A percentile compares a stretch with the other conserved stretches of the same genome.
phyloP scores from a whole-genome alignment of 1,139 yeast species.

The Yamadazyma spencermartinsiae region DNA sequence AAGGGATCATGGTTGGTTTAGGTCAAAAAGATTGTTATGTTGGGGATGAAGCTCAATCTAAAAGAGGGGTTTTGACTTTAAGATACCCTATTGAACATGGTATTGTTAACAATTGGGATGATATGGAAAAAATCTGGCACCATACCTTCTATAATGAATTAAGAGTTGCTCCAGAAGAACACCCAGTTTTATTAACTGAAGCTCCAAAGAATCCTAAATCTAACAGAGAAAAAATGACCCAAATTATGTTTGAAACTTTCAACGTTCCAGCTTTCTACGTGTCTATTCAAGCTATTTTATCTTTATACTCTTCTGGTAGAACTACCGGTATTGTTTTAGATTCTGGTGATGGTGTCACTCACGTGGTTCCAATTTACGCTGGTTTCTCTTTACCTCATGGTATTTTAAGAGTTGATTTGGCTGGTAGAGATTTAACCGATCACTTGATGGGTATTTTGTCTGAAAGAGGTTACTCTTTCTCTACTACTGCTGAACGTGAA shows the following conservation, averaged over 20 bases:
- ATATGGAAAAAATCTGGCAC: conserved; percentile 99
- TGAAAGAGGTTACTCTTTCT: conserved; percentile 98
- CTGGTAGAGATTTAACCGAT: conserved; percentile 99
- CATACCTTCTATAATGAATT: conserved; percentile 97
- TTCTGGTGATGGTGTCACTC: conserved; percentile 99
- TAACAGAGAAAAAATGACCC: conserved; percentile 99
- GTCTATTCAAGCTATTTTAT: conserved; percentile 96
- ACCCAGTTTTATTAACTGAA: conserved; percentile 96
- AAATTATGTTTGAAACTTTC: conserved; percentile 97
- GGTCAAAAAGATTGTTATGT: conserved; percentile 99
- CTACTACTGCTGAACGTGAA: conserved; percentile 99
- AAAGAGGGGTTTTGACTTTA: conserved; percentile 98
- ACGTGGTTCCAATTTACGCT: conserved; percentile 99
- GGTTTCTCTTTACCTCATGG: conserved; percentile 99
- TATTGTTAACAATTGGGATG: conserved; percentile 99
- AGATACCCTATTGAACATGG: conserved; percentile 99
- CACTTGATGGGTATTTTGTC: conserved; percentile 97
- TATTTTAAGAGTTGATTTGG: conserved; percentile 96
- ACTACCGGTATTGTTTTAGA: conserved; percentile 99
- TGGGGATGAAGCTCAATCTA: conserved; percentile 99
- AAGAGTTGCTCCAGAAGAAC: conserved; percentile 99
- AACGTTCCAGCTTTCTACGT: conserved; percentile 99
- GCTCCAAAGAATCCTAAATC: conserved; percentile 99
- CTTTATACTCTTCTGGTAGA: conserved; percentile 98
- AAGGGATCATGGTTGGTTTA: conserved; percentile 99